Base-by-base conservation (phyloP, 371 early-diverging fungal genomes). In the Coemansia sp. region DNA sequence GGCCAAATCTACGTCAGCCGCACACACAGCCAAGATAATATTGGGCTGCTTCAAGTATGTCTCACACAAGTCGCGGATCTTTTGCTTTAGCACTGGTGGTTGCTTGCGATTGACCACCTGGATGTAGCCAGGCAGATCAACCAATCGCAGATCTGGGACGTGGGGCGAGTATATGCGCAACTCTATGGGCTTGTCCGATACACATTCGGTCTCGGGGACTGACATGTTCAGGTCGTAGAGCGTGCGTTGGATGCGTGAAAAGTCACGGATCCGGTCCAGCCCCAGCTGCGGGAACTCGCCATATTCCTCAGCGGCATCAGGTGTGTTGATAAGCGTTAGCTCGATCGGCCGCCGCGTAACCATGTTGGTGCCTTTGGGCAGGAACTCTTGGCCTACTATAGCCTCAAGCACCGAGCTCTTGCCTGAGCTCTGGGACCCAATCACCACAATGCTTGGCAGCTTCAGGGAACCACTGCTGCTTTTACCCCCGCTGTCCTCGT, bases 331-430 rank as follows among this genome's bases (percentile, higher is more conserved):
- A 48, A 99, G 86, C 23, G 99, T 97, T 61, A 99, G 85, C 72
- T 99, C 97, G 63, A 99, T 94, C 3, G 99, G 99, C 59, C 99
- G 87, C 59, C 97, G 87, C 3, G 99, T 99, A 11, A 99, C 99
- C 96, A 99, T 96, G 81, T 99, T 98, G 48, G 80, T 83, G 26
- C 99, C 99, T 92, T 98, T 98, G 81, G 99, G 99, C 63, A 99
- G 80, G 65, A 99, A 96, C 78, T 97, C 96, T 63, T 93, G 93
- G 17, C 99, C 98, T 5, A 99, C 96, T 74, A 99, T 95, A n/a
- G 97, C 94, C 80, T 99, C 99, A 23, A 99, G 82, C 3, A 99
- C 98, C 1, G 98, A 97, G 70, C 95, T 95, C 81, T 99, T 99
- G 51, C 99, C 99, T 12, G 94, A 92, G 79, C 96, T 95, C 79